phyloP scores from a whole-genome alignment of 1,284 basidiomycete genomes.

The Psilocybe mexicana region DNA sequence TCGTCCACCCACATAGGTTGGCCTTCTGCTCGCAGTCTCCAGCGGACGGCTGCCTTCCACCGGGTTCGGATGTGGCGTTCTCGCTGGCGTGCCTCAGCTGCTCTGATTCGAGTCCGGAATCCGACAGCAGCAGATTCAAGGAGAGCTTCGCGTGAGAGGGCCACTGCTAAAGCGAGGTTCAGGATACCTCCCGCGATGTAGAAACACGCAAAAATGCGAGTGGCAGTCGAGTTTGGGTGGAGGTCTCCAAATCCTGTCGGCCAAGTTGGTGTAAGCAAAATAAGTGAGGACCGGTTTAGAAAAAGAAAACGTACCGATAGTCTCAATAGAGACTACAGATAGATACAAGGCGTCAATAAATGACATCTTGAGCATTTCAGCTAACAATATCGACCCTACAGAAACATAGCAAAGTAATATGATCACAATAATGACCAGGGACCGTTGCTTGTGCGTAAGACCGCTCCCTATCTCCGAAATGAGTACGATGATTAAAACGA shows the following conservation, averaged over 20 bases:
- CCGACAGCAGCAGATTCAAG: constrained; percentile 67
- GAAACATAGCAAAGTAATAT: constrained; percentile 73
- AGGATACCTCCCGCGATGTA: constrained; percentile 64
- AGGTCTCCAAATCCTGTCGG: constrained; percentile 74
- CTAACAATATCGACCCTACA: constrained; percentile 62
- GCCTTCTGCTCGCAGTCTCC: constrained; percentile 51
- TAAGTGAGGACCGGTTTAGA: not conserved
- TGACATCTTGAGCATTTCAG: constrained; percentile 55
- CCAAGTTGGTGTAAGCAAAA: not conserved
- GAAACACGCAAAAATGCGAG: constrained; percentile 57
- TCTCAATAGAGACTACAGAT: constrained; percentile 69
- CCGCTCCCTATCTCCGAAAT: constrained; percentile 61
- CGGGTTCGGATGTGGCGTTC: constrained; percentile 45
- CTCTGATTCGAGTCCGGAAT: constrained; percentile 53
- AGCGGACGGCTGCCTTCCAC: constrained; percentile 60
- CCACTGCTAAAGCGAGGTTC: constrained; percentile 64
- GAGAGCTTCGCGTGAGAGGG: constrained; percentile 68
- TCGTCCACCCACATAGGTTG: constrained; percentile 54
- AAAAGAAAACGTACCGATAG: constrained; percentile 50
- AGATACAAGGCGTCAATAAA: constrained; percentile 76
- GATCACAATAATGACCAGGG: constrained; percentile 78
- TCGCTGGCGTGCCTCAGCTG: constrained; percentile 41
- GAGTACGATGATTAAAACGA: not conserved
- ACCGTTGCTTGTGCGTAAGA: constrained; percentile 77
- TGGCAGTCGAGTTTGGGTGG: constrained; percentile 45